Evolutionary conservation across 768 basidiomycete species (phyloP), one percentile per base, ranked within the genome.

Genomic region (Leccinellum albellum): DNA sequence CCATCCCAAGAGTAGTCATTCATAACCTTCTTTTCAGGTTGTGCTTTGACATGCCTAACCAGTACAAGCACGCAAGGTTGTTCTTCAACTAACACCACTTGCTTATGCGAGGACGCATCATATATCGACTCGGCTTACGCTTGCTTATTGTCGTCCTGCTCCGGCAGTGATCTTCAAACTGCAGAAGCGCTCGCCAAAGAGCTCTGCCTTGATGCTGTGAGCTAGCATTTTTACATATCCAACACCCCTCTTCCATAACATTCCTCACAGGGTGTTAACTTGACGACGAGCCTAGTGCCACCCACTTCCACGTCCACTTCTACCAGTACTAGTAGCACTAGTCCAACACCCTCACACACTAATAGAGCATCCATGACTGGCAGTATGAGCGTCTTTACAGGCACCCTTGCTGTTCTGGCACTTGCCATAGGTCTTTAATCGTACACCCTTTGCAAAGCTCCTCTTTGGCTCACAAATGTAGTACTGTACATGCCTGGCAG

Each of bases 121-220:
- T 88, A 86, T 65, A 62, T 87, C 58, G 49, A 55, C 37, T 66
- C 67, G 53, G 77, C 78, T 48, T 80, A 82, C 35, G 1, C 62
- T 0, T 88, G 87, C 71, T 79, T 87, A 58, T 21, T 67, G 50
- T 35, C 50, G 4, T 60, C 70, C n/a, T 88, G 87, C 75, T 58
- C 61, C 0, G 79, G 77, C 48, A 37, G 33, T 12, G 84, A 87
- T 64, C 74, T 85, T 55, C 31, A 61, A 24, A 62, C 51, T 13
- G 81, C 86, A n/a, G 66, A 79, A 51, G 20, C 54, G 0, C 69
- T 66, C 53, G 78, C 85, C 6, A 69, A 76, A 49, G 48, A 60
- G 2, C 61, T 82, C 44, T 87, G 86, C 58, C 65, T 65, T 0
- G 69, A 75, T 45, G 83, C 80, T 42, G 85, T 86, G 73, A 55